phyloP scores from a whole-genome alignment of 768 basidiomycete genomes.

The Boletus edulis region DNA sequence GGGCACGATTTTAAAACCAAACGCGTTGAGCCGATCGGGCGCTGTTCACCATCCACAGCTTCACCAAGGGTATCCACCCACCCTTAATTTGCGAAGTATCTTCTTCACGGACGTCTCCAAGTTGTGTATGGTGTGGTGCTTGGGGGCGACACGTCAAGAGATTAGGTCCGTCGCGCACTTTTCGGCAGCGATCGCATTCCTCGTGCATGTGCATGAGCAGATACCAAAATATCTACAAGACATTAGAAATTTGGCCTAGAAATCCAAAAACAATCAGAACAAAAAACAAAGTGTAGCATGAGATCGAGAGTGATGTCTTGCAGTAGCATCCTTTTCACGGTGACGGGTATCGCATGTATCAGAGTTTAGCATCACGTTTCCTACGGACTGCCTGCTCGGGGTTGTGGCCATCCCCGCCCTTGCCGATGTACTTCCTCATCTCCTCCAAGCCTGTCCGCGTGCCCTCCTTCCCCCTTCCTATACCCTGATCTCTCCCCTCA shows the following conservation, averaged over 20 bases:
- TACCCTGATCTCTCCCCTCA: slow-evolving; percentile 1
- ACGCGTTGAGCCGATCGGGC: too few species aligned
- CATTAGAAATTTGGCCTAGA: background rate
- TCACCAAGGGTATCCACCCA: too few species aligned
- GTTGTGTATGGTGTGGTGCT: too few species aligned
- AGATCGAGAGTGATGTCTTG: background rate
- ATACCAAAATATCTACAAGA: too few species aligned
- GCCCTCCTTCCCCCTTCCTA: slow-evolving; percentile 8
- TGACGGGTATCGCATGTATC: slow-evolving; percentile 12
- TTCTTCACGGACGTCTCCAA: too few species aligned
- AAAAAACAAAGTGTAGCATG: background rate
- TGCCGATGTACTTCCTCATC: slow-evolving; percentile 2
- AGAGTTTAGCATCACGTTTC: slow-evolving; percentile 26
- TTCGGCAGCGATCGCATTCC: too few species aligned
- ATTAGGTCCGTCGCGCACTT: too few species aligned
- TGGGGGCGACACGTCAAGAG: too few species aligned
- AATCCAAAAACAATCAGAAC: background rate
- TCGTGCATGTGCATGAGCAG: too few species aligned
- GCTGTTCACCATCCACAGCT: too few species aligned
- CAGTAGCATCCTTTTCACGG: background rate
- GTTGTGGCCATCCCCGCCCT: slow-evolving; percentile 7
- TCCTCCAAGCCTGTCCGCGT: slow-evolving; percentile 10
- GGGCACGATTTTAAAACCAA: too few species aligned
- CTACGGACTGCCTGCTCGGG: slow-evolving; percentile 5
- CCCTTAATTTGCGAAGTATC: too few species aligned